These are phyloP conservation scores for Trypanosoma cruzi DNA, from an alignment of 208 protist species.

Conservation along the genomic window DNA sequence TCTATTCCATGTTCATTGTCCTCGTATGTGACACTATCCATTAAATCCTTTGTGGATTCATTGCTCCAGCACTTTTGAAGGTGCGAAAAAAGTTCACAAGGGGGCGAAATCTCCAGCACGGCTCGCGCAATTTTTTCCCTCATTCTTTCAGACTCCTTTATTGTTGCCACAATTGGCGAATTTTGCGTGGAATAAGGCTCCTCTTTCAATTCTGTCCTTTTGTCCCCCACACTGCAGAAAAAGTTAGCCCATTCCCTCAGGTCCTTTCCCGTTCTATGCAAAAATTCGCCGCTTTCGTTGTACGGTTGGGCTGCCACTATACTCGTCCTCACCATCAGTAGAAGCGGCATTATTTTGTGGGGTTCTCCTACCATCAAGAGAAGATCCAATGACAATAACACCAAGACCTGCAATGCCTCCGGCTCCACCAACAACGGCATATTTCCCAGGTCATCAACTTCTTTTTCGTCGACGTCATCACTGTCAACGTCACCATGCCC, in stretches of 20 bases:
- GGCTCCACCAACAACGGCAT: neutral
- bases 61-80: constrained; percentile 2
- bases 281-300: constrained; percentile 14
- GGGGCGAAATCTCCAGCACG: constrained; percentile 7
- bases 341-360: constrained; percentile 1
- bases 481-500: neutral
- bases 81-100: neutral
- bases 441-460: constrained; percentile 2
- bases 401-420: constrained; percentile 8
- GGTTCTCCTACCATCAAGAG: constrained; percentile 6
- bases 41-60: constrained; percentile 15
- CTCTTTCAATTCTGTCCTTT: neutral
- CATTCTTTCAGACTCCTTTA: neutral
- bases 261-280: constrained; percentile 8
- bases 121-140: neutral
- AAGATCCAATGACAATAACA: constrained; percentile 15
- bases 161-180: neutral
- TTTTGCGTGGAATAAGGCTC: neutral
- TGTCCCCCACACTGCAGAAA: constrained; percentile 3
- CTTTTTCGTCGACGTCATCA: constrained; percentile 5
- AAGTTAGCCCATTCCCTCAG: constrained; percentile 8
- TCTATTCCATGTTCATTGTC: constrained; percentile 26
- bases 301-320: constrained; percentile 11
- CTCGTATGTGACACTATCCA: constrained; percentile 25
- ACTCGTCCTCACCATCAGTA: constrained; percentile 22